Evolutionary conservation across 2,329 filamentous ascomycete species (phyloP), one percentile per base, ranked within the genome.

Genomic region (Botrytis medusae): DNA sequence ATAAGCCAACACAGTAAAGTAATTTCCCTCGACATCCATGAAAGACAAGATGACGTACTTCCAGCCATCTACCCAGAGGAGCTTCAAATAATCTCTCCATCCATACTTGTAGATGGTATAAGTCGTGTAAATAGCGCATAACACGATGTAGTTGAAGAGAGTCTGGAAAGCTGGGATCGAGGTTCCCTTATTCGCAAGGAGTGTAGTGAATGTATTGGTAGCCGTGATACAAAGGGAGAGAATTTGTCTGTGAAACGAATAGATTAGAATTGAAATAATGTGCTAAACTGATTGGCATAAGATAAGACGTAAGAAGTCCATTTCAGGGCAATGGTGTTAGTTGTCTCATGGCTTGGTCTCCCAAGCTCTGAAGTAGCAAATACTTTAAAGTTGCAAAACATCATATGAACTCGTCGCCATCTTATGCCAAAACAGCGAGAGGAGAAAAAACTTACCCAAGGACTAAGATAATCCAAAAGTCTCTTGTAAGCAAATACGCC

Each of bases 281-380:
- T 37, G 67, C 40, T 40, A 10, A 63, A 32, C 6, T 20, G 8
- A n/a, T 63, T 54, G 44, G 34, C 64, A 70, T 61, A 64, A 75
- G 76, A 60, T 69, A 37, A 67, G 72, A 69, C 64, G 76, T 76
- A 76, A 74, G 70, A 77, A 71, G 75, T 74, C 72, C 68, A 67
- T 77, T 90, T 97, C 93, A 97, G 94, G 88, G 89, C 90, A 89
- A 89, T 87, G 93, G 94, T 95, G 92, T 92, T 90, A 87, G 88
- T 97, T 91, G 93, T 99, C 95, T 99, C 96, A 98, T 97, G 85
- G 94, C 94, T 90, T 84, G 85, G 85, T 87, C 82, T 83, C 84
- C 83, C 83, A 84, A 90, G 93, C 94, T 99, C 96, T 98, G 95
- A 98, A 99, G 96, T 98, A 98, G 96, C 96, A 98, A 98, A 98